phyloP scores from a whole-genome alignment of 2,329 filamentous ascomycete genomes.

The Alternaria postmessia region DNA sequence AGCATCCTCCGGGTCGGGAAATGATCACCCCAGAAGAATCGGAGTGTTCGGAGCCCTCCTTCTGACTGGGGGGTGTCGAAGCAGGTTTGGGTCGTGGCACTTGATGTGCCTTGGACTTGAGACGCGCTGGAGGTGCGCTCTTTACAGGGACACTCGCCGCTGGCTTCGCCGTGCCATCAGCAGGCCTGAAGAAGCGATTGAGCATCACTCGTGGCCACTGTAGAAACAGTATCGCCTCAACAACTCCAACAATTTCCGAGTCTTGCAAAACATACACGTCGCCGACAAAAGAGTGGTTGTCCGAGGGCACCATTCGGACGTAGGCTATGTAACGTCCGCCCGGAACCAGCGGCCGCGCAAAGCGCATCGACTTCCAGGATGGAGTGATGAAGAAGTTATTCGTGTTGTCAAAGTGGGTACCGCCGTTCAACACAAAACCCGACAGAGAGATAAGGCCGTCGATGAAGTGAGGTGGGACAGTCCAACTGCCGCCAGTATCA shows the following conservation, averaged over 20 bases:
- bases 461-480: background rate
- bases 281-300: background rate
- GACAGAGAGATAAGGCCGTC: background rate
- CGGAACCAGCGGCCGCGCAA: background rate
- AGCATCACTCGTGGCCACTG: background rate
- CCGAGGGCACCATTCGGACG: background rate
- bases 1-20: background rate
- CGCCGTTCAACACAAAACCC: background rate
- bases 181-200: background rate
- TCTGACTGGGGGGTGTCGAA: background rate
- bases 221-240: background rate
- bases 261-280: background rate
- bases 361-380: background rate
- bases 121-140: background rate
- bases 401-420: background rate
- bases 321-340: background rate
- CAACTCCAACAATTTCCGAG: background rate
- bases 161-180: background rate
- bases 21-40: background rate
- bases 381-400: background rate
- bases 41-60: background rate
- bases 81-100: background rate
- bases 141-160: background rate
- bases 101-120: background rate
- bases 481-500: background rate